A percentile compares a stretch with the other conserved stretches of the same genome.
These are phyloP conservation scores for Phytophthora palmivora DNA, from an alignment of 352 stramenopile genomes.

Conservation along the genomic window DNA sequence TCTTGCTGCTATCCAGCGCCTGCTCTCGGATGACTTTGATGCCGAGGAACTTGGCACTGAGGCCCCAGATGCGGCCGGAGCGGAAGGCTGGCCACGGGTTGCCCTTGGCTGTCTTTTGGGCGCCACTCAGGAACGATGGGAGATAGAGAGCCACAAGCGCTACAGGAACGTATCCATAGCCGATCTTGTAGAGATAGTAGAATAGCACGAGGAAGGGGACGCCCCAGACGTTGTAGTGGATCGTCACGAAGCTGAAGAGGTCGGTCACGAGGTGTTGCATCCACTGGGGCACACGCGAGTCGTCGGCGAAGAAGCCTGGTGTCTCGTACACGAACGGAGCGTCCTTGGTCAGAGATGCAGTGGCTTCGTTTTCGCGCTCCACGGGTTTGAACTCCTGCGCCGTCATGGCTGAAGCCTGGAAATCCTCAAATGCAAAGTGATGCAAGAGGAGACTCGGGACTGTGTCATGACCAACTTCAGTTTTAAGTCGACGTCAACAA, in stretches of 20 bases:
- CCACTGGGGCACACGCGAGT: constrained; percentile 52
- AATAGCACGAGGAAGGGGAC: constrained; percentile 58
- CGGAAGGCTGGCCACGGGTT: constrained; percentile 63
- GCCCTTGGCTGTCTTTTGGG: constrained; percentile 59
- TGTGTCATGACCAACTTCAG: constrained; percentile 10
- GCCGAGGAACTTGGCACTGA: constrained; percentile 55
- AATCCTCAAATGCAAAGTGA: constrained; percentile 10
- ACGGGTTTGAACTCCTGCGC: constrained; percentile 31
- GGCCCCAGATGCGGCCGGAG: constrained; percentile 53
- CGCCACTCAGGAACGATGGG: constrained; percentile 66
- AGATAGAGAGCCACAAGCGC: constrained; percentile 67
- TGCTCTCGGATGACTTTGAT: constrained; percentile 74
- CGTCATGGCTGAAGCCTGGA: constrained; percentile 28
- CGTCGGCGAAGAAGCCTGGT: constrained; percentile 52
- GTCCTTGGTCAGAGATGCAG: constrained; percentile 7
- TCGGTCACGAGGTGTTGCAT: constrained; percentile 47
- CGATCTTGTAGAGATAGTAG: constrained; percentile 68
- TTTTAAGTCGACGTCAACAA: constrained; percentile 20
- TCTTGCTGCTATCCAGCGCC: constrained; percentile 65
- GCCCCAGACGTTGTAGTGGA: constrained; percentile 82
- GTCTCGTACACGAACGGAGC: constrained; percentile 51
- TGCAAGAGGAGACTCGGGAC: background rate
- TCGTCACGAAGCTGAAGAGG: constrained; percentile 65
- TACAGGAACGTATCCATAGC: constrained; percentile 60
- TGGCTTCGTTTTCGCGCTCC: constrained; percentile 12